Evolutionary conservation across 306 rosid genomes (phyloP).

Genomic region (Glycine latifolia): DNA sequence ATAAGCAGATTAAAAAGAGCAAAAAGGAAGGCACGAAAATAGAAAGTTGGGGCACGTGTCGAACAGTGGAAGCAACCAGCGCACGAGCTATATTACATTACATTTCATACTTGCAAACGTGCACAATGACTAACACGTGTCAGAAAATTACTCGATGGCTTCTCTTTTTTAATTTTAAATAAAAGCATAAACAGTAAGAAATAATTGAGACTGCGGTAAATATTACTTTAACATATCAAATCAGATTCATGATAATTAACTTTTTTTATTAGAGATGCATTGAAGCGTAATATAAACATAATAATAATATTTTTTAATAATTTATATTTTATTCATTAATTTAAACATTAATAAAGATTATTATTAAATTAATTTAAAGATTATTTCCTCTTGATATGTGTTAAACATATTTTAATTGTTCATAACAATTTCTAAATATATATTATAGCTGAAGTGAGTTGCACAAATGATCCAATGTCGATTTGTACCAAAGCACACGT

Average conservation of each 20-base stretch:
- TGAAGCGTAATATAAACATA: too few relatives aligned
- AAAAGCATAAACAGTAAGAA: background rate
- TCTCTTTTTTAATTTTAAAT: background rate
- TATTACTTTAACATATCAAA: background rate
- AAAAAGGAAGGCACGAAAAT: constrained; percentile 1
- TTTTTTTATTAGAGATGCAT: too few relatives aligned
- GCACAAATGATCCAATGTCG: background rate
- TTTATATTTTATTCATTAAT: too few relatives aligned
- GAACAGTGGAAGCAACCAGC: background rate
- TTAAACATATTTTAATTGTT: background rate
- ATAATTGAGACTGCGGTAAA: background rate
- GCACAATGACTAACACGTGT: background rate
- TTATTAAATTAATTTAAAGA: too few relatives aligned
- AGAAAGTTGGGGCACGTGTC: constrained; percentile 52
- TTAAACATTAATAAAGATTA: too few relatives aligned
- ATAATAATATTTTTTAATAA: too few relatives aligned
- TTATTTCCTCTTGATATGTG: background rate
- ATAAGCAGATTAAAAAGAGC: background rate
- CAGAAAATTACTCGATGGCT: background rate
- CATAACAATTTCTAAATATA: background rate
- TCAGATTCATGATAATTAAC: too few relatives aligned
- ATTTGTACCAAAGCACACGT: background rate
- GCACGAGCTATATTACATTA: too few relatives aligned
- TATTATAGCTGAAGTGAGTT: background rate
- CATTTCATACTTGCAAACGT: too few relatives aligned